These are phyloP conservation scores for Trypanosoma theileri DNA, from an alignment of 208 protist species.

Conservation along the genomic window DNA sequence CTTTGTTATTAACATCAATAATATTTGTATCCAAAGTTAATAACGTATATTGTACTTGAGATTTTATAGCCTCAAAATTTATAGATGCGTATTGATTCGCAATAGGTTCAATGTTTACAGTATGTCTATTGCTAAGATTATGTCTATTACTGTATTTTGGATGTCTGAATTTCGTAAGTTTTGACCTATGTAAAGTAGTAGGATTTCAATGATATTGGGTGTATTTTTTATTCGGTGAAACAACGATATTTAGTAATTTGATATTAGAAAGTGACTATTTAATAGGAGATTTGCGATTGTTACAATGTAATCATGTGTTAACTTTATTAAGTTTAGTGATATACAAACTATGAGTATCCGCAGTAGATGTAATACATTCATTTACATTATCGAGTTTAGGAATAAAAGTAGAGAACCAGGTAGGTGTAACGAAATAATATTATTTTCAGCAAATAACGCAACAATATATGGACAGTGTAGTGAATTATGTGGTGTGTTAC, in stretches of 20 bases:
- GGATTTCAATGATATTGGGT: conserved; percentile 88
- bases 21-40: conserved; percentile 81
- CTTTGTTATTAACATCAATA: conserved; percentile 63
- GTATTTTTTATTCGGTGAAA: conserved; percentile 89
- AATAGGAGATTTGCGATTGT: conserved; percentile 74
- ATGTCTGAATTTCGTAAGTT: conserved; percentile 84
- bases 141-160: conserved; percentile 85
- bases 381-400: conserved; percentile 80
- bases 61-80: conserved; percentile 85
- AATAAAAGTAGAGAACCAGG: conserved; percentile 89
- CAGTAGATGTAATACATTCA: conserved; percentile 84
- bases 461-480: conserved; percentile 87
- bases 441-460: conserved; percentile 81
- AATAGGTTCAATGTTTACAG: conserved; percentile 75
- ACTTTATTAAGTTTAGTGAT: conserved; percentile 87
- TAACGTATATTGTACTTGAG: conserved; percentile 82
- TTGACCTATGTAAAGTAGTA: conserved; percentile 86
- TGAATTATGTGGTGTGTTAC: conserved; percentile 85
- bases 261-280: conserved; percentile 88
- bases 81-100: conserved; percentile 84
- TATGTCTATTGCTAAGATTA: conserved; percentile 75
- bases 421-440: conserved; percentile 82
- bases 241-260: conserved; percentile 89
- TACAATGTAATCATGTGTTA: conserved; percentile 87
- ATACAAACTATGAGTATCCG: conserved; percentile 86